Conservation (phyloP, 2,329 filamentous ascomycete genomes). For the Fusarium sp. region DNA sequence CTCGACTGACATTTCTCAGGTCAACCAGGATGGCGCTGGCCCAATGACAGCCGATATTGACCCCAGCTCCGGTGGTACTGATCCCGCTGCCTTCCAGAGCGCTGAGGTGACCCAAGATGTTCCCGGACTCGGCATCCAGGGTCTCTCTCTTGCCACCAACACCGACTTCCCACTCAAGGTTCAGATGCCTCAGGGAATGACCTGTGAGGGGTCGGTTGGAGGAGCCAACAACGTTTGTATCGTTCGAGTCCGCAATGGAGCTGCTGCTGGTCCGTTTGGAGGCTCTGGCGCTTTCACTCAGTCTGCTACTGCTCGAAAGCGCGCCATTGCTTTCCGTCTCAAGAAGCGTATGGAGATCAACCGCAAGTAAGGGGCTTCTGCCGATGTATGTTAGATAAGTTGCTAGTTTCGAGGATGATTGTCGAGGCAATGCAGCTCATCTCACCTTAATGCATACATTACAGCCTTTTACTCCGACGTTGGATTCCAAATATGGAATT, state of each 20-base stretch:
- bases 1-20: constrained; percentile 53
- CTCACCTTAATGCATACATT: no score
- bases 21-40: constrained; percentile 79
- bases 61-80: constrained; percentile 72
- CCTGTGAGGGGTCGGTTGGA: constrained; percentile 70
- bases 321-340: constrained; percentile 68
- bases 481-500: no score
- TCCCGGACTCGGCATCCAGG: constrained; percentile 67
- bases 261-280: constrained; percentile 75
- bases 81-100: constrained; percentile 69
- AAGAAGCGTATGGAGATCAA: constrained; percentile 55
- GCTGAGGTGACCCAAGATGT: constrained; percentile 72
- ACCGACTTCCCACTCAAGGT: constrained; percentile 75
- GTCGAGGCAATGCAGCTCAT: no score
- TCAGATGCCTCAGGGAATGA: constrained; percentile 77
- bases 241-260: constrained; percentile 72
- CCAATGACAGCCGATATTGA: constrained; percentile 73
- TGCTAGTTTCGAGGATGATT: not conserved
- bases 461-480: no score
- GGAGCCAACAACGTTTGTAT: constrained; percentile 74
- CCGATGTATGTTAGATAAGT: not conserved
- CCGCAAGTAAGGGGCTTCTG: constrained; percentile 25
- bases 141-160: constrained; percentile 69
- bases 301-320: constrained; percentile 69
- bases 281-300: constrained; percentile 76